Evolutionary conservation across 192 early-diverging fungal genomes (phyloP).

Genomic region (Umbelopsis ramanniana): DNA sequence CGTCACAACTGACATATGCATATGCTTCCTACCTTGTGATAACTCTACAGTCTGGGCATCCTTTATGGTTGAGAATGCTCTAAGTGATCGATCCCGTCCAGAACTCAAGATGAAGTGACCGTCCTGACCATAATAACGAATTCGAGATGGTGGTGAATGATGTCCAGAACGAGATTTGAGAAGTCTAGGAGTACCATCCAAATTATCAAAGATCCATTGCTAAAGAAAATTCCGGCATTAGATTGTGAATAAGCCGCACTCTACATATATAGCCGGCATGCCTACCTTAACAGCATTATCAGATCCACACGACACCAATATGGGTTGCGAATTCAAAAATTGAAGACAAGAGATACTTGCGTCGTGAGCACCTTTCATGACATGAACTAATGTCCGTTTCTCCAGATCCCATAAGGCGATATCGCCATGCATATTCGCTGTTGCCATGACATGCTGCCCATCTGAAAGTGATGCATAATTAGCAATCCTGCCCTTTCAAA

Average conservation of each 20-base stretch:
- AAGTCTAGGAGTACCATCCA: conserved; percentile 79
- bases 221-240: conserved; percentile 17
- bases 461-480: conserved; percentile 51
- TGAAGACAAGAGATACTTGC: conserved; percentile 74
- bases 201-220: conserved; percentile 95
- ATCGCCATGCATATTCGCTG: conserved; percentile 86
- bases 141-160: conserved; percentile 78
- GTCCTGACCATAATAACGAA: conserved; percentile 78
- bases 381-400: conserved; percentile 69
- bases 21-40: conserved; percentile 63
- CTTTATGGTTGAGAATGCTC: conserved; percentile 82
- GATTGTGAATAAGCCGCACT: neutral
- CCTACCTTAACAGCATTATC: conserved; percentile 90
- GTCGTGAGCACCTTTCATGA: conserved; percentile 88
- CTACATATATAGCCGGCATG: neutral
- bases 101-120: conserved; percentile 77
- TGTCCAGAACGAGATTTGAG: conserved; percentile 89
- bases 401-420: conserved; percentile 93
- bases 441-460: conserved; percentile 86
- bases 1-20: neutral
- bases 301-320: conserved; percentile 83
- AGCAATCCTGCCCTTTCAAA: neutral
- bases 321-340: conserved; percentile 83
- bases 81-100: conserved; percentile 83
- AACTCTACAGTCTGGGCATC: conserved; percentile 86